Conservation (phyloP, 2,329 filamentous ascomycete genomes). For the Aspergillus spinulosporus region DNA sequence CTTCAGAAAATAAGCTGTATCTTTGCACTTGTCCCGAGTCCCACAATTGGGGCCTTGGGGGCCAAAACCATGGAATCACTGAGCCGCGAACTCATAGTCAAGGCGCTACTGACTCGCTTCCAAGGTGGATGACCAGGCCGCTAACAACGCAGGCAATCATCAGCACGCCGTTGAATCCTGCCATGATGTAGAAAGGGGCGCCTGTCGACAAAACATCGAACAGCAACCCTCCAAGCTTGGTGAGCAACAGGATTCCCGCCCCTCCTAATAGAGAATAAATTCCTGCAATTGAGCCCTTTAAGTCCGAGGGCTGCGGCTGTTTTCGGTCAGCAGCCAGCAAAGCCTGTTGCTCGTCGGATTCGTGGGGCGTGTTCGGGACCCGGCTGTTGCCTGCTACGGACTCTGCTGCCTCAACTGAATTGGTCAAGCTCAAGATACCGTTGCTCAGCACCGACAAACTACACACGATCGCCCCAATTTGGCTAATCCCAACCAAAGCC, state of each 20-base stretch:
- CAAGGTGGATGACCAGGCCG: constrained; percentile 22
- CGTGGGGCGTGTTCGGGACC: constrained; percentile 8
- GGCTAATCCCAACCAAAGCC: constrained; percentile 80
- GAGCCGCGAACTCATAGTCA: background rate
- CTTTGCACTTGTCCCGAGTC: background rate
- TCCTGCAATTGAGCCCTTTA: constrained; percentile 93
- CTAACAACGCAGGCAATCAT: constrained; percentile 46
- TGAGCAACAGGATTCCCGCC: constrained; percentile 83
- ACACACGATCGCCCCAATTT: constrained; percentile 95
- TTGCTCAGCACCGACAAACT: constrained; percentile 84
- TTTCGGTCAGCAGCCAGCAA: constrained; percentile 30
- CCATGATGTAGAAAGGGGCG: constrained; percentile 94
- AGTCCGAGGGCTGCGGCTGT: constrained; percentile 48
- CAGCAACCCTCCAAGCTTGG: constrained; percentile 82
- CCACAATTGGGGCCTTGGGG: background rate
- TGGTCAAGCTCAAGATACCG: constrained; percentile 63
- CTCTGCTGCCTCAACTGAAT: background rate
- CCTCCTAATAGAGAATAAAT: constrained; percentile 91
- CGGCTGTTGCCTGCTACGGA: constrained; percentile 7
- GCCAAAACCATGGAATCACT: background rate
- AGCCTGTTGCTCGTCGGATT: constrained; percentile 31
- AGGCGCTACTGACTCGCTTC: constrained; percentile 5
- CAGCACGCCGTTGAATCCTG: constrained; percentile 75
- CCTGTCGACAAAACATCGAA: constrained; percentile 75
- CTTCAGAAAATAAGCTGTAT: background rate